These are phyloP conservation scores for Aschersonia sp. DNA, from an alignment of 2,329 filamentous ascomycete genomes.

Conservation along the genomic window DNA sequence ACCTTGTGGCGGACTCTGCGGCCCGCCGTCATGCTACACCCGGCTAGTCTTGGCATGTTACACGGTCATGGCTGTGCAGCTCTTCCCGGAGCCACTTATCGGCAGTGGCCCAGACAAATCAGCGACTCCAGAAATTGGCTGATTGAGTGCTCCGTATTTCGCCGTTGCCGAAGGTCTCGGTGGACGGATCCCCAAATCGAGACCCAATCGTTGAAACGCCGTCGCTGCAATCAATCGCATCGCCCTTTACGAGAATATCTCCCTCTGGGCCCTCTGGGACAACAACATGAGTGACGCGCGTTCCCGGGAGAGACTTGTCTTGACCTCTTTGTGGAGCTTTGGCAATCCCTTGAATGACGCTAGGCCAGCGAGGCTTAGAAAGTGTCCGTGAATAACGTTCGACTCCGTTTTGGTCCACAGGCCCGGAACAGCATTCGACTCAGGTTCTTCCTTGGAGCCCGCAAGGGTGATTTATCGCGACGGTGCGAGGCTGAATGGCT, in stretches of 20 bases:
- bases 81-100: neutral
- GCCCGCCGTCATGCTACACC: neutral
- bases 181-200: too few species aligned
- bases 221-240: neutral
- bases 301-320: neutral
- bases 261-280: too few species aligned
- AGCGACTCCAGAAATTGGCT: too few species aligned
- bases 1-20: neutral
- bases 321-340: neutral
- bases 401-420: neutral
- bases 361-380: neutral
- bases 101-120: neutral
- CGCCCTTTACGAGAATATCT: too few species aligned
- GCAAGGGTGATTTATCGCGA: neutral
- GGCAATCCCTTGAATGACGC: neutral
- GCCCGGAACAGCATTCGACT: slow-evolving; percentile 1
- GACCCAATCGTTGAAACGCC: too few species aligned
- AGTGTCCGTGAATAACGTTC: neutral
- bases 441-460: neutral
- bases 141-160: too few species aligned
- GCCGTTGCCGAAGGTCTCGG: too few species aligned
- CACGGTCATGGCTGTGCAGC: neutral
- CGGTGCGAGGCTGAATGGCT: neutral
- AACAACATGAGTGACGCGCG: neutral
- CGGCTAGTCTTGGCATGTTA: neutral